phyloP scores from a whole-genome alignment of 1,284 basidiomycete genomes.

The Meira nashicola region DNA sequence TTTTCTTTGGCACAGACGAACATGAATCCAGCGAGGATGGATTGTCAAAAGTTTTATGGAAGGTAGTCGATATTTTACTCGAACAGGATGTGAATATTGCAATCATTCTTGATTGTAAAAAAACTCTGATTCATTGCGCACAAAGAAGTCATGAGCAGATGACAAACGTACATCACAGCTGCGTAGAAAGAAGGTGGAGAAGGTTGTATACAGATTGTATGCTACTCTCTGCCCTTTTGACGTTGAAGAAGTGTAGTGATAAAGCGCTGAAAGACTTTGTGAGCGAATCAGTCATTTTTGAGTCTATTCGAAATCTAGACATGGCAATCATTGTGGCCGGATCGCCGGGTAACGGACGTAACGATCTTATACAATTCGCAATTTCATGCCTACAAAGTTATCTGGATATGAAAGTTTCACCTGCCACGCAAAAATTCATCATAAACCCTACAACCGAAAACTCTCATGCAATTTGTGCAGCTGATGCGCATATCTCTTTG shows the following conservation, averaged over 20 bases:
- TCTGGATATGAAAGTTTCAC: background rate
- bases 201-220: conserved; percentile 6
- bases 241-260: too few species aligned
- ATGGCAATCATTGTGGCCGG: conserved; percentile 12
- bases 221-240: background rate
- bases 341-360: conserved; percentile 3
- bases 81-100: too few species aligned
- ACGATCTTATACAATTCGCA: background rate
- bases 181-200: background rate
- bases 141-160: background rate
- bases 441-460: background rate
- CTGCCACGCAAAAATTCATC: too few species aligned
- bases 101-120: too few species aligned
- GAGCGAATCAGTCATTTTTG: background rate
- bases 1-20: too few species aligned
- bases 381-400: conserved; percentile 1
- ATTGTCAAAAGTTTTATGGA: background rate
- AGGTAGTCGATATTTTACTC: too few species aligned
- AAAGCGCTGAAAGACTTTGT: background rate
- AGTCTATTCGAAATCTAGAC: conserved; percentile 8
- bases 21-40: background rate
- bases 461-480: background rate
- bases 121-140: too few species aligned
- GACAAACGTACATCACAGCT: conserved; percentile 7
- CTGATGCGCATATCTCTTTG: background rate